phyloP scores from a whole-genome alignment of 805 yeast species.

The Blastobotrys terrestris region DNA sequence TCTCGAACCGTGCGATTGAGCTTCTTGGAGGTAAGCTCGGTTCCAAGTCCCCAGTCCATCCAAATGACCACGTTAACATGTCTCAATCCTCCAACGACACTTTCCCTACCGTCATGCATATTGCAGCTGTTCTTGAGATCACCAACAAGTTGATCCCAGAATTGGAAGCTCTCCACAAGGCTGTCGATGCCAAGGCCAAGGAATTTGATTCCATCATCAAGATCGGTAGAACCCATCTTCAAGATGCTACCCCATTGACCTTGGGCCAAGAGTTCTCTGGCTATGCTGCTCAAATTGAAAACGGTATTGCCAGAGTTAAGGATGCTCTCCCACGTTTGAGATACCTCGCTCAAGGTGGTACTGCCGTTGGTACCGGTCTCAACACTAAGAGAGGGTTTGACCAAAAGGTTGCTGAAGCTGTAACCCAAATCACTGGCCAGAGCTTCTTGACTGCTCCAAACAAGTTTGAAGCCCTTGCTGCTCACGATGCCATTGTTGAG shows the following conservation, averaged over 20 bases:
- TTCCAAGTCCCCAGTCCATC: constrained; percentile 91
- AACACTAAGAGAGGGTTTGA: constrained; percentile 92
- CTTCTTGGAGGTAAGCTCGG: constrained; percentile 88
- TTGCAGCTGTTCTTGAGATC: constrained; percentile 94
- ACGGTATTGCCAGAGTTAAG: constrained; percentile 86
- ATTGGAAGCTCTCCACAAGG: constrained; percentile 65
- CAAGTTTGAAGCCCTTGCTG: constrained; percentile 98
- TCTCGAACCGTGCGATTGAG: constrained; percentile 97
- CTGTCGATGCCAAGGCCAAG: constrained; percentile 69
- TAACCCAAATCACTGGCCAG: constrained; percentile 79
- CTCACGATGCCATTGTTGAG: constrained; percentile 97
- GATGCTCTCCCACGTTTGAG: constrained; percentile 66
- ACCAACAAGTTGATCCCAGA: constrained; percentile 71
- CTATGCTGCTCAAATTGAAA: constrained; percentile 85
- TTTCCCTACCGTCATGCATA: constrained; percentile 99
- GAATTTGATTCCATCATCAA: constrained; percentile 89
- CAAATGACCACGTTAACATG: constrained; percentile 98
- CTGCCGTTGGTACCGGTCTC: constrained; percentile 98
- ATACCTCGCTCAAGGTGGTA: constrained; percentile 96
- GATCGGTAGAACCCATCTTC: constrained; percentile 98
- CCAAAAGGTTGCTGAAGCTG: constrained; percentile 78
- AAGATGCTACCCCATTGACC: constrained; percentile 97
- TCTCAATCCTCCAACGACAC: constrained; percentile 99
- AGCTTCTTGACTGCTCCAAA: constrained; percentile 93
- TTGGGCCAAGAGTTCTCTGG: constrained; percentile 98